Evolutionary conservation across 208 protist species (phyloP), one percentile per base, ranked within the genome.

Genomic region (Willaertia magna): DNA sequence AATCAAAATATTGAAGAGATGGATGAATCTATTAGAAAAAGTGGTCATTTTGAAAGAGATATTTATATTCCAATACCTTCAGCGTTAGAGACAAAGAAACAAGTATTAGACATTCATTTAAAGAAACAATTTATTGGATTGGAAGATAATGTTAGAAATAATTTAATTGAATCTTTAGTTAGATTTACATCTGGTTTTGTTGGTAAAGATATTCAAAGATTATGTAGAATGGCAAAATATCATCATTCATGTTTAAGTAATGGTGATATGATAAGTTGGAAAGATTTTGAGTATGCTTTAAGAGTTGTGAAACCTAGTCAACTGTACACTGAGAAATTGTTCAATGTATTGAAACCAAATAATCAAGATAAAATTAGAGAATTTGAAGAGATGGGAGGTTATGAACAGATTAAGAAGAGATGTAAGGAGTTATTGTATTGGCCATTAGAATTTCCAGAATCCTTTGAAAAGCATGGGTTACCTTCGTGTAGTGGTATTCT

Each of bases 401-500:
- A 82, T 20, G 22, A 52, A 16, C 1, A 78, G 3, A 78, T 78
- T 9, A 78, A 78, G 16, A 1, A 46, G 26, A 11, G 12, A 46
- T 43, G 30, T 46, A 78, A 78, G 46, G 39, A 78, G 22, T 39
- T 78, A 1, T 46, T 78, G 12, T 46, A 55, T 51, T 40, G 12
- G 76, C 76, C 76, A 42, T 18, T 52, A 2, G 46, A 82, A 12
- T 52, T 40, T 55, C 44, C 18, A 42, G 44, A 82, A 52, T n/a
- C 12, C 7, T 55, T 82, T 52, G 1, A 39, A 52, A n/a, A 20
- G 20, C n/a, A 34, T 51, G 44, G 44, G 18, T 18, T 82, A 11
- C 76, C 76, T 40, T 12, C 98, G 30, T 97, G 98, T 47, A 97
- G 99, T 91, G 96, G 95, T 49, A 95, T 98, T 20, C 93, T 99